Base-by-base conservation (phyloP, 2,329 filamentous ascomycete species). In the Didymella lethalis region DNA sequence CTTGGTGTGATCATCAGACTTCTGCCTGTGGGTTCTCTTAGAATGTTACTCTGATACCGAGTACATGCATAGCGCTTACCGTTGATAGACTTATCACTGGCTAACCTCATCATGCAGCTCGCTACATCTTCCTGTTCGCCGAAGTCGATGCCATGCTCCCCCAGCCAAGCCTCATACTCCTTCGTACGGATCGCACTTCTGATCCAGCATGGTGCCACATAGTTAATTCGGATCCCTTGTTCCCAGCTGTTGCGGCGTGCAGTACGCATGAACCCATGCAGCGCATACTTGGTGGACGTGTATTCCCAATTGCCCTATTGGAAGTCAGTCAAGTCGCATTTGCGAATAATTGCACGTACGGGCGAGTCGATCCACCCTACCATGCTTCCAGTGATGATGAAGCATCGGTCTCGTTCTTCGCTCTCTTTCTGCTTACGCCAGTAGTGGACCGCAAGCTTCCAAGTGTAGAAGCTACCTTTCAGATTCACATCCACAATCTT, bases 101-200 rank as follows among this genome's bases (percentile, higher is more conserved):
- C 64, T 52, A 76, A 76, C 10, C 74, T 67, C 48, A 71, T 72
- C 64, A 74, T 71, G 56, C 77, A 77, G 11, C 57, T 66, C 14
- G 76, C 72, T 40, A 77, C 59, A 56, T 76, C 70, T 54, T 66
- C 63, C 61, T 64, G 53, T 61, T 75, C 63, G 20, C 64, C 65
- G 60, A 81, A 81, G 23, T 81, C 75, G 48, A 81, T 73, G 0
- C 78, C 79, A 1, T 65, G 69, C 45, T 77, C 74, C 0, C 77
- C 54, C 2, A 81, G 64, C 32, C 32, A 36, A 6, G 32, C 7
- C 32, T 36, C 32, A 7, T 36, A 36, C 16, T 36, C 32, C 16
- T 36, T 36, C 6, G 32, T 36, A 36, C 32, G 32, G 32, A 36
- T 36, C 11, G 32, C 32, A 6, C 32, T 36, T n/a, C 32, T 36